These are phyloP conservation scores for Goffeauzyma gilvescens DNA, from an alignment of 768 basidiomycete species.

Conservation along the genomic window DNA sequence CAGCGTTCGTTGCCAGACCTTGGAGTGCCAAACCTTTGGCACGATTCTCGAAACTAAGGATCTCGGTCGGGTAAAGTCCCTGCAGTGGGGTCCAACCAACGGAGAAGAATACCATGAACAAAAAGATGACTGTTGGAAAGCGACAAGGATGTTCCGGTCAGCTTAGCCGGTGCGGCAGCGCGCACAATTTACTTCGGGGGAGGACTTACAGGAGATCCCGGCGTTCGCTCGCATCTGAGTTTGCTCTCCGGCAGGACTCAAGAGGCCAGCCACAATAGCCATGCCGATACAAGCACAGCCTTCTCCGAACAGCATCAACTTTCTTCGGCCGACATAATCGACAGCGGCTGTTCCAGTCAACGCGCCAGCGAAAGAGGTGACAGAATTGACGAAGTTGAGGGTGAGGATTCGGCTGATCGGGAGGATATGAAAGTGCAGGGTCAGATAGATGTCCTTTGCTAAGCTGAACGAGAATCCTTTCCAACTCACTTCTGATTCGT, in stretches of 20 bases:
- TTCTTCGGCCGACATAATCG: conserved; percentile 39
- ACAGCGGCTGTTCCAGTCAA: conserved; percentile 34
- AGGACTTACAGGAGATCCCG: conserved; percentile 36
- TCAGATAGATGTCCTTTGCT: no score
- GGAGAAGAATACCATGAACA: conserved; percentile 37
- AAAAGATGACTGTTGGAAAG: conserved; percentile 15
- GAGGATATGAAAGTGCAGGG: no score
- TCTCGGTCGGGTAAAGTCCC: conserved; percentile 42
- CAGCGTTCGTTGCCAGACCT: conserved; percentile 36
- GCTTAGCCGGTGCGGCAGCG: background rate
- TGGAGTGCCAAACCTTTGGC: conserved; percentile 41
- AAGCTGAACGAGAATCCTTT: no score
- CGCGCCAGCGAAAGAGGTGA: conserved; percentile 37
- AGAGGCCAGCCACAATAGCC: conserved; percentile 38
- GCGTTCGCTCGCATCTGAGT: conserved; percentile 36
- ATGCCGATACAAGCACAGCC: conserved; percentile 34
- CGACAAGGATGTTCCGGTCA: background rate
- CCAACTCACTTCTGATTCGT: conserved; percentile 24
- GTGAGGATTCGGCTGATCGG: conserved; percentile 33
- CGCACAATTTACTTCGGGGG: background rate
- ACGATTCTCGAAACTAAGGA: conserved; percentile 38
- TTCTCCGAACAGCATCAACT: conserved; percentile 34
- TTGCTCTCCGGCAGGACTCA: conserved; percentile 32
- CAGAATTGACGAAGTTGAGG: conserved; percentile 39
- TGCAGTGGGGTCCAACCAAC: conserved; percentile 46